Evolutionary conservation across 306 rosid genomes (phyloP).

Genomic region (Mimosa bimucronata): DNA sequence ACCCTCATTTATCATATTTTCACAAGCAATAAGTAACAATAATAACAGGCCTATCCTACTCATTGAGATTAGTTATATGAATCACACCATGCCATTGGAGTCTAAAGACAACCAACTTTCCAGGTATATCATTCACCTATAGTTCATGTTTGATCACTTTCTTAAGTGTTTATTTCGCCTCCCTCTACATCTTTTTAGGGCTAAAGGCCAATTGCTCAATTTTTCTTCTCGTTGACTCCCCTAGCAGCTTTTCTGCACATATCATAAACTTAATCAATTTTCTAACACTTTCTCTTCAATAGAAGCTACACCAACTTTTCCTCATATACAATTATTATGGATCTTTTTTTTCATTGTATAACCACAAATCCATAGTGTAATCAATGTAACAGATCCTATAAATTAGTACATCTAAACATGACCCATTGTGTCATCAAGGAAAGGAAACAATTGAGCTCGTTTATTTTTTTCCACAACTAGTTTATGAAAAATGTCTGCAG

Average conservation of each 20-base stretch:
- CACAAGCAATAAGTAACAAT: not conserved
- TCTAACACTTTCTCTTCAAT: not conserved
- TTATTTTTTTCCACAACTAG: not conserved
- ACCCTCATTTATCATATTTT: not conserved
- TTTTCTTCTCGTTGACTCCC: not conserved
- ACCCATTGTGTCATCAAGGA: not conserved
- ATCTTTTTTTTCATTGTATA: not conserved
- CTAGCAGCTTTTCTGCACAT: not conserved
- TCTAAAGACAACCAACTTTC: not conserved
- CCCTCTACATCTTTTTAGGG: not conserved
- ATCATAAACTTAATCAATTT: not conserved
- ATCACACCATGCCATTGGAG: not conserved
- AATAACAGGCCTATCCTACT: not conserved
- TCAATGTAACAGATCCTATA: not conserved
- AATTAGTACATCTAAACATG: not conserved
- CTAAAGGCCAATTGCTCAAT: not conserved
- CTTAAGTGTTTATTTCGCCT: not conserved
- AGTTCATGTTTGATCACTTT: not conserved
- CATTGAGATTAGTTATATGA: not conserved
- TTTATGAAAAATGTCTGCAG: conserved; percentile 10
- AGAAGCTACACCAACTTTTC: not conserved
- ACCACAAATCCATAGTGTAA: not conserved
- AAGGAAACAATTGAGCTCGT: not conserved
- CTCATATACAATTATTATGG: not conserved
- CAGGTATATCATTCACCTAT: not conserved